Percentiles rank a stretch among this genome's conserved stretches.
Evolutionary conservation across 805 yeast genomes (phyloP).

Genomic region (Pichia nanzhaoensis): DNA sequence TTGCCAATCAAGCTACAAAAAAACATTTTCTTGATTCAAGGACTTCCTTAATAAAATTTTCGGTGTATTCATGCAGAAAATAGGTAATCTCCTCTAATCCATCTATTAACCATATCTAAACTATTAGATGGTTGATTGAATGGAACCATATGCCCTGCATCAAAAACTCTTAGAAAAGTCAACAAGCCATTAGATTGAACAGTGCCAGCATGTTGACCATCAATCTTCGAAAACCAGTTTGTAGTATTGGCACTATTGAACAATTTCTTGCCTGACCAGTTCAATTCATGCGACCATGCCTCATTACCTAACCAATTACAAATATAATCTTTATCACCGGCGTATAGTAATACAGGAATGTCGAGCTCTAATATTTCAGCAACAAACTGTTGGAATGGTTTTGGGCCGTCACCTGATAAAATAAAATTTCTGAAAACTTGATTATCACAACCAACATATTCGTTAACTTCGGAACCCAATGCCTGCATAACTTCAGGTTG

Average conservation of each 20-base stretch:
- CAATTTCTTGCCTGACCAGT: constrained; percentile 28
- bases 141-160: constrained; percentile 97
- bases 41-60: too few species aligned
- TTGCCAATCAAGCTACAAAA: too few species aligned
- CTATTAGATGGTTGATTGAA: constrained; percentile 77
- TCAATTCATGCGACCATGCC: constrained; percentile 74
- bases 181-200: constrained; percentile 49
- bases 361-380: constrained; percentile 62
- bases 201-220: constrained; percentile 31
- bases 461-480: constrained; percentile 85
- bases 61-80: constrained; percentile 4
- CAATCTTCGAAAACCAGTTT: constrained; percentile 25
- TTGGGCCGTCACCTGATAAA: constrained; percentile 87
- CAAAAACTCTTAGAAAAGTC: constrained; percentile 77
- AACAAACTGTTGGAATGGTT: constrained; percentile 77
- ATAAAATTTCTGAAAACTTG: constrained; percentile 74
- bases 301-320: constrained; percentile 96
- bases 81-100: constrained; percentile 65
- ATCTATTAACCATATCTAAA: constrained; percentile 75
- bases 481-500: constrained; percentile 67
- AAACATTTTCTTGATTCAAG: too few species aligned
- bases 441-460: constrained; percentile 68
- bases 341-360: constrained; percentile 81
- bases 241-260: constrained; percentile 17
- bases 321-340: constrained; percentile 94